phyloP scores from a whole-genome alignment of 306 rosid species.

The Crataegus laevigata region DNA sequence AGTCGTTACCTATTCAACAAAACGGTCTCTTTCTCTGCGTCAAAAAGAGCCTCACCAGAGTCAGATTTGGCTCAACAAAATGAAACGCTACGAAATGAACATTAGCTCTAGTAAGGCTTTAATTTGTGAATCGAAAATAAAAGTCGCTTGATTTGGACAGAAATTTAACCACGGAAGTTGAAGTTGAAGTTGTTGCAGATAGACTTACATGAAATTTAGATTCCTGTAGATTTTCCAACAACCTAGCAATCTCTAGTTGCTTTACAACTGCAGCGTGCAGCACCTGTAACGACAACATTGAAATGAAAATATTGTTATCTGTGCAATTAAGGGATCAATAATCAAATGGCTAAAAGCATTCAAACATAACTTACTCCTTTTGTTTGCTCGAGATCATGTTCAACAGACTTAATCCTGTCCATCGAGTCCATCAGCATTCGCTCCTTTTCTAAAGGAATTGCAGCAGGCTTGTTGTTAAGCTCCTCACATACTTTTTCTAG shows the following conservation, averaged over 20 bases:
- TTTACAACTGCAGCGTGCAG: conserved; percentile 60
- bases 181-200: background rate
- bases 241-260: conserved; percentile 71
- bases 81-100: background rate
- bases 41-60: conserved; percentile 6
- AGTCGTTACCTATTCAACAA: conserved; percentile 29
- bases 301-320: conserved; percentile 1
- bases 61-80: conserved; percentile 8
- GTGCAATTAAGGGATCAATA: background rate
- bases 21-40: conserved; percentile 56
- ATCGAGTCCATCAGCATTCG: conserved; percentile 71
- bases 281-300: conserved; percentile 37
- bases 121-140: background rate
- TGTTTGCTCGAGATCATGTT: conserved; percentile 83
- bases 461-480: conserved; percentile 61
- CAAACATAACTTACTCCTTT: conserved; percentile 58
- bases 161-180: background rate
- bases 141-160: background rate
- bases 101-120: background rate
- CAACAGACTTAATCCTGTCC: conserved; percentile 84
- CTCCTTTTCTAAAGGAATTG: conserved; percentile 82
- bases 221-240: conserved; percentile 58
- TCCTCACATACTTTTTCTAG: conserved; percentile 61
- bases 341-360: conserved; percentile 1
- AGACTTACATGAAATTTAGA: conserved; percentile 60